Base-by-base conservation (phyloP, 202 grass and related monocot species). In the Sporobolus alterniflorus region DNA sequence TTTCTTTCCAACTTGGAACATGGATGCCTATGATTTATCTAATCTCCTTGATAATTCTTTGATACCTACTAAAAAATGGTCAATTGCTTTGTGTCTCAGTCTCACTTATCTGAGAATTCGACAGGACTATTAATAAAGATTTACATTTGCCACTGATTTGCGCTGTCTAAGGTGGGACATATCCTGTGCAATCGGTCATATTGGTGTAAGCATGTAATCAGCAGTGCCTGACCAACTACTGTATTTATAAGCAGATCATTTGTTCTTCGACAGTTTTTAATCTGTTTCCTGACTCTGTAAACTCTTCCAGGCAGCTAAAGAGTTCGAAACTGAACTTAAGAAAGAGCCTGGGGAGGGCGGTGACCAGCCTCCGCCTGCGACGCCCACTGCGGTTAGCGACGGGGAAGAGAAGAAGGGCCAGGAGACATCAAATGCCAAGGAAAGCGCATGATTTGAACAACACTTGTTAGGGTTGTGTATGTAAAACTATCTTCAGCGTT, bases 241-340 rank as follows among this genome's bases (percentile, higher is more conserved):
- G n/a, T n/a, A n/a, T 39, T 39, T 39, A 39, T 39, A 39, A 39
- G 36, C 36, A 39, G 36, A 39, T 39, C 4, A 39, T 74, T 7
- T 10, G 3, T 42, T 75, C 54, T 55, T 15, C 17, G n/a, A n/a
- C 36, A 1, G 33, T 39, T 39, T 34, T 41, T 61, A 51, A 25
- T 15, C 28, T 71, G n/a, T 76, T 75, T 39, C 1, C 48, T 72
- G 41, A 72, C 22, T 20, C 21, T 44, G 3, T 47, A 24, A 75
- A 44, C 14, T 67, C 6, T 40, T 46, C 54, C 81, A 94, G 92
- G 92, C 89, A 25, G 92, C 92, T 4, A 92, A 94, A 75, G 92
- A 94, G 25, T 94, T 94, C 9, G 92, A 94, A 78, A 72, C 81
- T 0, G 92, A 94, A 24, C 82, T 97, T 75, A 97, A 89, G 79